Evolutionary conservation across 129 eudicot genomes (phyloP), one percentile per base, ranked within the genome.

Genomic region (Oenanthe sinensis): DNA sequence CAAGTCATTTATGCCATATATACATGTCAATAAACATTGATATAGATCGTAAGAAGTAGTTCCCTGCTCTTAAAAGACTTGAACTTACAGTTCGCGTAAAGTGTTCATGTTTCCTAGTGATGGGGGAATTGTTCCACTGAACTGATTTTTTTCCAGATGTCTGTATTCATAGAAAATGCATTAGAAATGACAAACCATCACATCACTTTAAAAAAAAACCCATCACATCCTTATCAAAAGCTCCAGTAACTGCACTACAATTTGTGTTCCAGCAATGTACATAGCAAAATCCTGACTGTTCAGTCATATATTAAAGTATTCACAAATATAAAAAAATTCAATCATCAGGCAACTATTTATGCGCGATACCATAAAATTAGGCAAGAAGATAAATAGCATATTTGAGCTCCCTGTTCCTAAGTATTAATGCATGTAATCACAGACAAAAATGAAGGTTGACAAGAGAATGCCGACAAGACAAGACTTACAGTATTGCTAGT

Each of bases 121-220:
- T 36, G 92, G 81, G 14, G 95, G 92, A 20, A 91, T 89, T 30
- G 74, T 82, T 78, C 97, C 97, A 87, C 78, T 71, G 22, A 91
- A 84, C 30, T 79, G 79, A 68, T 91, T 93, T 83, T 87, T 88
- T 83, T 90, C 90, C 88, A 93, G 78, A 86, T 90, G 98, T 83
- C 98, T 90, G 91, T 77, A 40, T 58, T 3, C 15, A 44, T 26
- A 79, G 17, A 52, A 28, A 22, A 30, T 26, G 20, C 8, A 75
- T 60, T 44, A 78, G 24, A 65, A 40, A 47, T 47, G 40, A 28
- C 49, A 48, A 78, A 26, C 65, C n/a, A 78, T 8, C 20, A 8
- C 63, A 80, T 37, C 71, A 39, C 42, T 39, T 37, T 39, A 5
- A 39, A 39, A 39, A 39, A 39, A 39, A 39, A 39, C 42, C 4